Percentiles rank a stretch among this genome's conserved stretches.
Conservation (phyloP, 495 filamentous ascomycete genomes). For the Aeminium ludgeri region DNA sequence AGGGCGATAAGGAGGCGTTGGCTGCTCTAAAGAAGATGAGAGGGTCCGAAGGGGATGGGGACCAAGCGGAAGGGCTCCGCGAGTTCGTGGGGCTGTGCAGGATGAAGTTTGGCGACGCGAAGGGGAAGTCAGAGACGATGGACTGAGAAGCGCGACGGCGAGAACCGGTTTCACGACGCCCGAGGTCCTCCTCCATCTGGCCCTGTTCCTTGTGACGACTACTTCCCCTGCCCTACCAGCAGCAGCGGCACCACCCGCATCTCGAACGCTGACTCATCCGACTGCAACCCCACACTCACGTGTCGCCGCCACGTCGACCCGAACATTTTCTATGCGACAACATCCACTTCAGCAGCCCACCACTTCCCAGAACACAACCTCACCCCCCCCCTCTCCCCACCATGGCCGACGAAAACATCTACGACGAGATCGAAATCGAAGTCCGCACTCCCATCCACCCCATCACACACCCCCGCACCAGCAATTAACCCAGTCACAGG, state of each 20-base stretch:
- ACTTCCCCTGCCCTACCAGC: too few relatives aligned
- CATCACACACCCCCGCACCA: neutral
- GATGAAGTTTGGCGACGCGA: slow-evolving; percentile 11
- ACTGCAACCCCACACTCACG: neutral
- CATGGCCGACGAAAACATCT: slow-evolving; percentile 35
- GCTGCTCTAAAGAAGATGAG: slow-evolving; percentile 14
- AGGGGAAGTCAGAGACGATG: too few relatives aligned
- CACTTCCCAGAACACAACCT: neutral
- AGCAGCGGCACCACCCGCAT: neutral
- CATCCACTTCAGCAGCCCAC: neutral
- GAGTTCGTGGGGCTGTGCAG: slow-evolving; percentile 19
- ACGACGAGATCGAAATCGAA: slow-evolving; percentile 98
- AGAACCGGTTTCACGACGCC: too few relatives aligned
- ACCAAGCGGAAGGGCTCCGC: slow-evolving; percentile 13
- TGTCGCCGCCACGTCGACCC: too few relatives aligned
- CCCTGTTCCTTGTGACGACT: too few relatives aligned
- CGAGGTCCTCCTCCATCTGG: too few relatives aligned
- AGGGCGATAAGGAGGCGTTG: slow-evolving; percentile 20
- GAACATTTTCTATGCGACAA: neutral
- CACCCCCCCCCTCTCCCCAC: neutral
- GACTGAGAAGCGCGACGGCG: too few relatives aligned
- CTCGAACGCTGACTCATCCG: neutral
- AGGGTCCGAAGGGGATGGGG: slow-evolving; percentile 1
- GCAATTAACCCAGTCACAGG: slow-evolving; percentile 20
- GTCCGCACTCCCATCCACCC: neutral